A percentile compares a stretch with the other conserved stretches of the same genome.
phyloP scores from a whole-genome alignment of 495 filamentous ascomycete genomes.

The Amniculicola lignicola region DNA sequence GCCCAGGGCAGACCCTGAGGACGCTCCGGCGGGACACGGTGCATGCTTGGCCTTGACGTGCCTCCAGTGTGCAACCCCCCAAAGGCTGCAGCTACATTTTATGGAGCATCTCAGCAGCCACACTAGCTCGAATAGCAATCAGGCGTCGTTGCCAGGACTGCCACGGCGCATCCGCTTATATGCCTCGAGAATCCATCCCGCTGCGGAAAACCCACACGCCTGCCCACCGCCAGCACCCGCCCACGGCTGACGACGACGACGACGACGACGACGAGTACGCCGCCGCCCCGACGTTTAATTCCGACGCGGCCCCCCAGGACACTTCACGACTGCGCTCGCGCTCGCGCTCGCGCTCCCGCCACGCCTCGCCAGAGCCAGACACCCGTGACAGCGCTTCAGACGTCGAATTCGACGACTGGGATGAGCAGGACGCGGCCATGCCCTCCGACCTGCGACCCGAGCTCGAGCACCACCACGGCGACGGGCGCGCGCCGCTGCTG shows the following conservation, averaged over 20 bases:
- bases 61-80: too few relatives aligned
- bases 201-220: slow-evolving; percentile 11
- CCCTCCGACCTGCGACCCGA: slow-evolving; percentile 30
- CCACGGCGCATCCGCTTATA: slow-evolving; percentile 23
- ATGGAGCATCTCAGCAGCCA: slow-evolving; percentile 11
- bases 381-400: slow-evolving; percentile 24
- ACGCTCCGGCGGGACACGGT: too few relatives aligned
- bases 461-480: not conserved
- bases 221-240: slow-evolving; percentile 10
- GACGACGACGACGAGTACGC: not conserved
- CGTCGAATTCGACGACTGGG: slow-evolving; percentile 37
- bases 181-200: slow-evolving; percentile 26
- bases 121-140: not conserved
- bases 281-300: slow-evolving; percentile 3
- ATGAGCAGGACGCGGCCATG: slow-evolving; percentile 35
- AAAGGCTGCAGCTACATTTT: too few relatives aligned
- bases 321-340: too few relatives aligned
- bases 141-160: not conserved
- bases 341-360: too few relatives aligned
- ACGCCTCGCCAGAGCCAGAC: slow-evolving; percentile 20
- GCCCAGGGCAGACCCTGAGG: too few relatives aligned
- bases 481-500: slow-evolving; percentile 27
- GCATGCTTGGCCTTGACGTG: too few relatives aligned
- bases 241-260: not conserved
- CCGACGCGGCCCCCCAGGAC: slow-evolving; percentile 5